phyloP scores from a whole-genome alignment of 2,329 filamentous ascomycete species.

The Paraphaeosphaeria sporulosa region DNA sequence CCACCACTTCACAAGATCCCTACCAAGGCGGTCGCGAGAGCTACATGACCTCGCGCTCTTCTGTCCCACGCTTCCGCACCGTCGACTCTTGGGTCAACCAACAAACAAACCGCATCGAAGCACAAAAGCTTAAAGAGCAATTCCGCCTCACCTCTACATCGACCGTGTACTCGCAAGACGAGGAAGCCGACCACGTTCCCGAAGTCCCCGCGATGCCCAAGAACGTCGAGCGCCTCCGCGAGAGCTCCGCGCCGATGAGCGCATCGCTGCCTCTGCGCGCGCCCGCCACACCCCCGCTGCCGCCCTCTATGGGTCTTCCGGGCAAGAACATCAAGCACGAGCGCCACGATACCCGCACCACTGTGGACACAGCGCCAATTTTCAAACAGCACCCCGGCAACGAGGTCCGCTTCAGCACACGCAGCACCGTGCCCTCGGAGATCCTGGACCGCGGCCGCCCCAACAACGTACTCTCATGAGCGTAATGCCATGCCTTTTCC shows the following conservation, averaged over 20 bases:
- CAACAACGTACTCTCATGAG: slow-evolving; percentile 27
- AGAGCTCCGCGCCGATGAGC: slow-evolving; percentile 13
- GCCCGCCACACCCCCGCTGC: slow-evolving; percentile 18
- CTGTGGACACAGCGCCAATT: slow-evolving; percentile 48
- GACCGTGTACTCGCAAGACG: slow-evolving; percentile 30
- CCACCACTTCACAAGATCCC: slow-evolving; percentile 34
- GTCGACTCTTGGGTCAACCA: slow-evolving; percentile 52
- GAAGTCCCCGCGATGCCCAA: slow-evolving; percentile 41
- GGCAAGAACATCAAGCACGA: slow-evolving; percentile 44
- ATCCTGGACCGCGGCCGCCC: slow-evolving; percentile 42
- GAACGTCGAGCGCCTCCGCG: slow-evolving; percentile 20
- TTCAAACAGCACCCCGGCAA: slow-evolving; percentile 51
- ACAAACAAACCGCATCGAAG: slow-evolving; percentile 48
- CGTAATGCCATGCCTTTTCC: neutral
- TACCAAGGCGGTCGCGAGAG: slow-evolving; percentile 41
- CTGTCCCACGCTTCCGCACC: slow-evolving; percentile 50
- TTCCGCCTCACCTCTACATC: slow-evolving; percentile 42
- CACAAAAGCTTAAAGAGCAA: slow-evolving; percentile 44
- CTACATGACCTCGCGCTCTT: slow-evolving; percentile 47
- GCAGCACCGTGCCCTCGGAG: slow-evolving; percentile 48
- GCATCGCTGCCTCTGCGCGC: slow-evolving; percentile 10
- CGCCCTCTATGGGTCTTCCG: slow-evolving; percentile 28
- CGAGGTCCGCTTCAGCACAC: slow-evolving; percentile 48
- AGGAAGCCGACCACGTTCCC: slow-evolving; percentile 33
- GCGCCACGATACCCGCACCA: slow-evolving; percentile 41